Conservation (phyloP, 2,329 filamentous ascomycete genomes). For the Dactylellina haptotyla region DNA sequence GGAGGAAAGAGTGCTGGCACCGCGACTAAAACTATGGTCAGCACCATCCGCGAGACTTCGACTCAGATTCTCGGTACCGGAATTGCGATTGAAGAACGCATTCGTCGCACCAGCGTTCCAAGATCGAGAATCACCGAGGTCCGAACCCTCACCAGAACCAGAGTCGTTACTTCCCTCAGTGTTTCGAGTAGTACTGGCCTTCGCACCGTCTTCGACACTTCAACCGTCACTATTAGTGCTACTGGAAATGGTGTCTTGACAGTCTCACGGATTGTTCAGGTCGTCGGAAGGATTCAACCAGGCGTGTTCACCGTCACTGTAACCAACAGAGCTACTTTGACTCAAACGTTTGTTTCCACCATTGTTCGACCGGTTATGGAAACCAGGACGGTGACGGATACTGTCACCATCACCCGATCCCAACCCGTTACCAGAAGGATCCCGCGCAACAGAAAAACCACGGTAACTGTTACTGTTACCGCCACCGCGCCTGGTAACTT, state of each 20-base stretch:
- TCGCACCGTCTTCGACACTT: conserved; percentile 2
- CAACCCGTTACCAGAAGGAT: conserved; percentile 1
- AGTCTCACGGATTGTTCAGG: not conserved
- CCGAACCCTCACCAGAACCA: not conserved
- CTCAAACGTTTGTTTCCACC: not conserved
- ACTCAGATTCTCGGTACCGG: not conserved
- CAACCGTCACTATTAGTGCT: not conserved
- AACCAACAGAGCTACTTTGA: conserved; percentile 9
- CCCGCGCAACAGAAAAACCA: not conserved
- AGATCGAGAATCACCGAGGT: not conserved
- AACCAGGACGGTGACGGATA: conserved; percentile 1
- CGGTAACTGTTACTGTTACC: not conserved
- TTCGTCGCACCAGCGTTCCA: not conserved
- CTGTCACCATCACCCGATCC: conserved; percentile 5
- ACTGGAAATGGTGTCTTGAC: conserved; percentile 1
- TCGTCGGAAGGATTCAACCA: not conserved
- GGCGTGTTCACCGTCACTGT: not conserved
- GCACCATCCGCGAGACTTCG: not conserved
- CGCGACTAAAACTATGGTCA: not conserved
- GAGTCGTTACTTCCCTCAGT: not conserved
- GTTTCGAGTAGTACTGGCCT: not conserved
- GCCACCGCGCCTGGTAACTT: not conserved
- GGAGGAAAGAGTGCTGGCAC: not conserved
- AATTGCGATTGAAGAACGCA: not conserved
- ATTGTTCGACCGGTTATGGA: not conserved